These are phyloP conservation scores for Platanthera zijinensis DNA, from an alignment of 106 monocot species.

Conservation along the genomic window DNA sequence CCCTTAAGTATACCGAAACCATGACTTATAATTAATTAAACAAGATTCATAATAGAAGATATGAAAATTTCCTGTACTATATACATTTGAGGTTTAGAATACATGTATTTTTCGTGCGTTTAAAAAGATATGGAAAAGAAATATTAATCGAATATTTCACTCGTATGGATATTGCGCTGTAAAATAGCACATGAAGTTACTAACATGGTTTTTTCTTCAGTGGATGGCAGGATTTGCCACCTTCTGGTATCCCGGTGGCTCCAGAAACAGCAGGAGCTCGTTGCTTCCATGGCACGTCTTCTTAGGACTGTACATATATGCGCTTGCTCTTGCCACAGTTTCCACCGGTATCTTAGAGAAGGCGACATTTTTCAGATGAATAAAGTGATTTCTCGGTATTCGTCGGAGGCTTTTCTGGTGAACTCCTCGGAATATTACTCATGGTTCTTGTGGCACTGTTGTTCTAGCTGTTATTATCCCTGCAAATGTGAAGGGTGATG, in stretches of 20 bases:
- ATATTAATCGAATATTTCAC: too few relatives aligned
- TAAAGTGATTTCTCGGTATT: constrained; percentile 61
- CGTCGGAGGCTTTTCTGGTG: constrained; percentile 63
- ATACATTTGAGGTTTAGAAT: too few relatives aligned
- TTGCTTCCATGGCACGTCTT: constrained; percentile 96
- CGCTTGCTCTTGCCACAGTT: constrained; percentile 65
- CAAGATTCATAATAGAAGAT: too few relatives aligned
- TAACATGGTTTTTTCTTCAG: constrained; percentile 22
- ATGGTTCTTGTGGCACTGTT: constrained; percentile 59
- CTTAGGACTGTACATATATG: constrained; percentile 74
- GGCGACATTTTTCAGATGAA: constrained; percentile 83
- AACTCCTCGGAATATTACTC: constrained; percentile 68
- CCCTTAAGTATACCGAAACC: too few relatives aligned
- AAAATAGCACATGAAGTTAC: too few relatives aligned
- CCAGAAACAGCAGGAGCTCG: constrained; percentile 50
- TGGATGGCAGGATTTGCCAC: constrained; percentile 83
- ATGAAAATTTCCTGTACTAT: too few relatives aligned
- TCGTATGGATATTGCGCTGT: too few relatives aligned
- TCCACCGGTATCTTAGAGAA: constrained; percentile 86
- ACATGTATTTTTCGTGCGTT: too few relatives aligned
- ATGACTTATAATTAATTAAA: too few relatives aligned
- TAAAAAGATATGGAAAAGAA: too few relatives aligned
- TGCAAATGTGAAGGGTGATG: constrained; percentile 32
- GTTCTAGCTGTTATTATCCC: constrained; percentile 68
- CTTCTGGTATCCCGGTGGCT: constrained; percentile 97